Percentiles rank a stretch among this genome's conserved stretches.
These are phyloP conservation scores for Russula olivacea DNA, from an alignment of 768 basidiomycete genomes.

Conservation along the genomic window DNA sequence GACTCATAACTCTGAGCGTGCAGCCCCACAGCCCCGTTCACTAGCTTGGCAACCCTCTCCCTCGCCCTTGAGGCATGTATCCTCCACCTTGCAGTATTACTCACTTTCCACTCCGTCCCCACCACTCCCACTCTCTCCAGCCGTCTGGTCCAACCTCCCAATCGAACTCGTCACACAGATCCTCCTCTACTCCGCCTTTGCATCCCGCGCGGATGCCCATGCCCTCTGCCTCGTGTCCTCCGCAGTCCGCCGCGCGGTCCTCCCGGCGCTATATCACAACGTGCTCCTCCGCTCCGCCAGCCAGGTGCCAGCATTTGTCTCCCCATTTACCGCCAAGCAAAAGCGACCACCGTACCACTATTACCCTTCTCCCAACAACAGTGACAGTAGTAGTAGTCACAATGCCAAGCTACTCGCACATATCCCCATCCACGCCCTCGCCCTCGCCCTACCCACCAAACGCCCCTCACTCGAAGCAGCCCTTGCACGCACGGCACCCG, in stretches of 20 bases:
- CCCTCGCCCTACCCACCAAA: slow-evolving; percentile 22
- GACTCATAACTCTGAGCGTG: not conserved
- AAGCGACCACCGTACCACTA: not conserved
- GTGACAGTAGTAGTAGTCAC: no score
- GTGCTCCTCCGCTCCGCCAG: slow-evolving; percentile 23
- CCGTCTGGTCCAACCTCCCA: slow-evolving; percentile 20
- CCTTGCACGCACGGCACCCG: slow-evolving; percentile 17
- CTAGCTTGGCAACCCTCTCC: slow-evolving; percentile 21
- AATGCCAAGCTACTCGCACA: slow-evolving; percentile 7
- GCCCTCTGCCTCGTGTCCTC: slow-evolving; percentile 25
- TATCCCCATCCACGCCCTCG: slow-evolving; percentile 21
- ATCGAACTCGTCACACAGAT: slow-evolving; percentile 23
- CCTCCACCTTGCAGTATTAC: not conserved
- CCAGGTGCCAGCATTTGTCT: slow-evolving; percentile 23
- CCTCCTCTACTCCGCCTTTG: slow-evolving; percentile 21
- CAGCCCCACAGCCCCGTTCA: slow-evolving; percentile 6
- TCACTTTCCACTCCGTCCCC: not conserved
- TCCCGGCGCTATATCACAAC: slow-evolving; percentile 23
- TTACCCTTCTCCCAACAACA: not conserved
- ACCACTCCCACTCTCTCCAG: not conserved
- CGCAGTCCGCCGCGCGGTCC: slow-evolving; percentile 24
- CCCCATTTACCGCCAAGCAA: slow-evolving; percentile 20
- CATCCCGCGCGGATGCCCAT: slow-evolving; percentile 18
- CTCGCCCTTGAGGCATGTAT: slow-evolving; percentile 14
- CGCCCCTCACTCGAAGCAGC: slow-evolving; percentile 23